A percentile compares a stretch with the other conserved stretches of the same genome.
These are phyloP conservation scores for Cladosporium phlei DNA, from an alignment of 2,329 filamentous ascomycete species.

Conservation along the genomic window DNA sequence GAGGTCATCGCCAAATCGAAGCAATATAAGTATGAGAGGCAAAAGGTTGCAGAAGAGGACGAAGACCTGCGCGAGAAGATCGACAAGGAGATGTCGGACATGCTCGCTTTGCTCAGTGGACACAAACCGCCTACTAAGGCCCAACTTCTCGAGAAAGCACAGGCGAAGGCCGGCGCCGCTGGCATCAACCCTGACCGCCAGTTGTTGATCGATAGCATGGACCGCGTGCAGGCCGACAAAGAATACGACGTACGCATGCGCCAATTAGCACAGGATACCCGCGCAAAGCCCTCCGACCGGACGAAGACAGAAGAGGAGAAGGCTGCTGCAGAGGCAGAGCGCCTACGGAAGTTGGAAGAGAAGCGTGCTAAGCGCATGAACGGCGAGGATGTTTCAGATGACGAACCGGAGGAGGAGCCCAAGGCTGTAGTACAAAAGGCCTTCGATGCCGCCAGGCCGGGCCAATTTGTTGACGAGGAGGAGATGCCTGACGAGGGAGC, in stretches of 20 bases:
- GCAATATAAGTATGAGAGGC: slow-evolving; percentile 87
- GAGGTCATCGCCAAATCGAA: slow-evolving; percentile 98
- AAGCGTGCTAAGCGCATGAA: slow-evolving; percentile 81
- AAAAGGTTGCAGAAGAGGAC: slow-evolving; percentile 87
- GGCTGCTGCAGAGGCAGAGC: slow-evolving; percentile 68
- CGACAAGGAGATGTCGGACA: slow-evolving; percentile 73
- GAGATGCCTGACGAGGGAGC: slow-evolving; percentile 52
- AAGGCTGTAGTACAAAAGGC: slow-evolving; percentile 24
- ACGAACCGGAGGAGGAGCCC: slow-evolving; percentile 42
- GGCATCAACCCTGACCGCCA: slow-evolving; percentile 58
- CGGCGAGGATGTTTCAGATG: slow-evolving; percentile 70
- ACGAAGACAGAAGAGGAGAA: slow-evolving; percentile 90
- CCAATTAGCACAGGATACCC: slow-evolving; percentile 76
- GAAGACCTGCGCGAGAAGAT: slow-evolving; percentile 79
- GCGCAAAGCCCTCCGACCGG: slow-evolving; percentile 77
- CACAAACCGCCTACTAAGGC: slow-evolving; percentile 39
- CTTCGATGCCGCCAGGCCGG: slow-evolving; percentile 20
- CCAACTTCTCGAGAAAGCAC: slow-evolving; percentile 13
- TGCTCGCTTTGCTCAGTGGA: slow-evolving; percentile 65
- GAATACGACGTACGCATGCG: slow-evolving; percentile 83
- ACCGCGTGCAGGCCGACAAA: slow-evolving; percentile 68
- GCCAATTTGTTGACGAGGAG: slow-evolving; percentile 18
- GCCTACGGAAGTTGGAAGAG: slow-evolving; percentile 75
- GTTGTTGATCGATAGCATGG: slow-evolving; percentile 55
- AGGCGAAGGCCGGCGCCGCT: slow-evolving; percentile 32